Evolutionary conservation across 441 rosid genomes (phyloP).

Genomic region (Flueggea neowawraea): DNA sequence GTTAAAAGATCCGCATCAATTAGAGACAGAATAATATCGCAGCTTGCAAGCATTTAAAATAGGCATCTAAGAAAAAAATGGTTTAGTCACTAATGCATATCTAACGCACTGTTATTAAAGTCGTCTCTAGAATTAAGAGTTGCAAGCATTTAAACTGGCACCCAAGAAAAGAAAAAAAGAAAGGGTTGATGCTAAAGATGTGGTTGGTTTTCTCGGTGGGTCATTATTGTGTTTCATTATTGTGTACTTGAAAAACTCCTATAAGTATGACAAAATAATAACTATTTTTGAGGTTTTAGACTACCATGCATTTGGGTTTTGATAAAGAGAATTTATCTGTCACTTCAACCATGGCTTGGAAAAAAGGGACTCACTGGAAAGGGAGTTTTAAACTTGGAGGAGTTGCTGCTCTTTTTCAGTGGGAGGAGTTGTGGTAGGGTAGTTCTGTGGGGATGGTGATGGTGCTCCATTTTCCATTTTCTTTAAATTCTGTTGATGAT

Average conservation of each 20-base stretch:
- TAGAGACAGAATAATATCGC: too few relatives aligned
- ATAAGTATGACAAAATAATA: too few relatives aligned
- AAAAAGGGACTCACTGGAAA: background rate
- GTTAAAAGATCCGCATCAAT: too few relatives aligned
- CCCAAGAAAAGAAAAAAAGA: background rate
- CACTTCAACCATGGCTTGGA: slow-evolving; percentile 9
- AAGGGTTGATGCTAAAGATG: background rate
- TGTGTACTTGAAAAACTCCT: too few relatives aligned
- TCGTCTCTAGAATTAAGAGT: background rate
- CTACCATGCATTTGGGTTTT: background rate
- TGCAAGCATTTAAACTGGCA: slow-evolving; percentile 3
- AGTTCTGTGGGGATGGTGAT: slow-evolving; percentile 24
- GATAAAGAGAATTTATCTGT: slow-evolving; percentile 28
- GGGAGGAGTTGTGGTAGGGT: slow-evolving; percentile 25
- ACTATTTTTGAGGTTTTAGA: background rate
- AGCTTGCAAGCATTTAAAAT: too few relatives aligned
- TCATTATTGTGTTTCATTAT: too few relatives aligned
- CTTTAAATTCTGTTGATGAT: slow-evolving; percentile 60
- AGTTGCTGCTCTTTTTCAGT: slow-evolving; percentile 52
- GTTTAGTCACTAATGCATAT: background rate
- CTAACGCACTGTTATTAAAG: too few relatives aligned
- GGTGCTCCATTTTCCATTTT: slow-evolving; percentile 40
- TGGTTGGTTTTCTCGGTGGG: background rate
- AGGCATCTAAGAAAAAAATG: too few relatives aligned
- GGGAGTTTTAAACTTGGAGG: slow-evolving; percentile 38